A percentile compares a stretch with the other conserved stretches of the same genome.
Conservation (phyloP, 768 basidiomycete genomes). For the Amanita subjunquillea region DNA sequence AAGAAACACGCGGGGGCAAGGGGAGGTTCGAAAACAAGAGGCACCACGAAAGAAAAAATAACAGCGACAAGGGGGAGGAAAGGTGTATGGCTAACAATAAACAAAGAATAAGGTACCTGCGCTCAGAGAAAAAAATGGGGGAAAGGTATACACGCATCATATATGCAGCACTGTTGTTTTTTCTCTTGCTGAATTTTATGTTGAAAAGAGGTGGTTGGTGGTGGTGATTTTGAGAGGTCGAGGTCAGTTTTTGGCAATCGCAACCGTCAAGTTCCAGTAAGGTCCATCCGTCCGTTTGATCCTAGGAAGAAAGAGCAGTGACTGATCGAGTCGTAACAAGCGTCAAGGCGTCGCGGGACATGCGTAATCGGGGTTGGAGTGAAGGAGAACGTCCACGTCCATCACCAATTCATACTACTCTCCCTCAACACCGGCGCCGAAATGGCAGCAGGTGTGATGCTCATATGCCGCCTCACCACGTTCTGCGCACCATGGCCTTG, state of each 20-base stretch:
- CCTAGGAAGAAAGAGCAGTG: not conserved
- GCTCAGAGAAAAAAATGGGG: slow-evolving; percentile 2
- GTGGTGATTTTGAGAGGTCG: not conserved
- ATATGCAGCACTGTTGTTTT: slow-evolving; percentile 11
- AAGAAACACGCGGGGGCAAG: not conserved
- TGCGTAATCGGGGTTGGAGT: not conserved
- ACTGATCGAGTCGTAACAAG: not conserved
- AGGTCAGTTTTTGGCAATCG: not conserved
- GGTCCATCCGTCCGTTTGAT: slow-evolving; percentile 1
- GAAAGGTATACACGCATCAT: slow-evolving; percentile 6
- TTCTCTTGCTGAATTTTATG: slow-evolving; percentile 3
- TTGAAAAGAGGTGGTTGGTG: not conserved
- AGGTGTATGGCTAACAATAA: not conserved
- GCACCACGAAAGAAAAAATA: not conserved
- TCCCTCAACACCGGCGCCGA: slow-evolving; percentile 69
- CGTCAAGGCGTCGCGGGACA: not conserved
- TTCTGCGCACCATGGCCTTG: slow-evolving; percentile 13
- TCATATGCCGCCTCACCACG: slow-evolving; percentile 42
- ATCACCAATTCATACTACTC: slow-evolving; percentile 80
- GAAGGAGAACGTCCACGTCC: not conserved
- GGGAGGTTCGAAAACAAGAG: not conserved
- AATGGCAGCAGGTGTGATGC: slow-evolving; percentile 47
- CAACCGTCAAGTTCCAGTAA: not conserved
- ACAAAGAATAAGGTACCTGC: slow-evolving; percentile 1
- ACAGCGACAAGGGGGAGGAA: not conserved